phyloP scores from a whole-genome alignment of 2,329 filamentous ascomycete species.

The Kalaharituber pfeilii region DNA sequence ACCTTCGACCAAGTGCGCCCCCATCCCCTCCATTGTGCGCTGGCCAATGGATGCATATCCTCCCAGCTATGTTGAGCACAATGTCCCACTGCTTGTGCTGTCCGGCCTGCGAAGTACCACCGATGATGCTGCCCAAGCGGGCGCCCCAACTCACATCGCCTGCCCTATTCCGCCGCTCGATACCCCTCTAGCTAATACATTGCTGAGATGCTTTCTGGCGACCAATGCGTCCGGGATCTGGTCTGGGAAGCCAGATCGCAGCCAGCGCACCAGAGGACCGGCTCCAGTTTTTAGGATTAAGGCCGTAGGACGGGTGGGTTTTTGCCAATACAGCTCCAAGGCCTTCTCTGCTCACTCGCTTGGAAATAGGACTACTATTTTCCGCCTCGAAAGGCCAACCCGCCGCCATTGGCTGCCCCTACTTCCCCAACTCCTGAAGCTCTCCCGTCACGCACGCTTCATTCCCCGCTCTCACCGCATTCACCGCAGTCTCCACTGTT shows the following conservation, averaged over 20 bases:
- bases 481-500: conserved; percentile 69
- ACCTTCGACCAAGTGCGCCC: no score
- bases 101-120: conserved; percentile 46
- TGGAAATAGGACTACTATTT: conserved; percentile 37
- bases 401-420: conserved; percentile 35
- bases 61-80: conserved; percentile 63
- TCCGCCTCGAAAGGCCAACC: conserved; percentile 45
- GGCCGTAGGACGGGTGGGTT: conserved; percentile 62
- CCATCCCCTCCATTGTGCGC: neutral
- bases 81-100: conserved; percentile 66
- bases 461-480: conserved; percentile 82
- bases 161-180: conserved; percentile 33
- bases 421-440: conserved; percentile 32
- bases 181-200: conserved; percentile 43
- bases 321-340: neutral
- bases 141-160: neutral
- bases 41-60: conserved; percentile 65
- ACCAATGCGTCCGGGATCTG: conserved; percentile 44
- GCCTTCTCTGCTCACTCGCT: neutral
- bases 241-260: conserved; percentile 23
- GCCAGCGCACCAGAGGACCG: neutral
- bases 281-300: conserved; percentile 47
- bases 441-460: conserved; percentile 33
- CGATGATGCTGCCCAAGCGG: neutral
- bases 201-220: conserved; percentile 49